Evolutionary conservation across 257 asterid species (phyloP).

Genomic region (Eustoma russellianum): DNA sequence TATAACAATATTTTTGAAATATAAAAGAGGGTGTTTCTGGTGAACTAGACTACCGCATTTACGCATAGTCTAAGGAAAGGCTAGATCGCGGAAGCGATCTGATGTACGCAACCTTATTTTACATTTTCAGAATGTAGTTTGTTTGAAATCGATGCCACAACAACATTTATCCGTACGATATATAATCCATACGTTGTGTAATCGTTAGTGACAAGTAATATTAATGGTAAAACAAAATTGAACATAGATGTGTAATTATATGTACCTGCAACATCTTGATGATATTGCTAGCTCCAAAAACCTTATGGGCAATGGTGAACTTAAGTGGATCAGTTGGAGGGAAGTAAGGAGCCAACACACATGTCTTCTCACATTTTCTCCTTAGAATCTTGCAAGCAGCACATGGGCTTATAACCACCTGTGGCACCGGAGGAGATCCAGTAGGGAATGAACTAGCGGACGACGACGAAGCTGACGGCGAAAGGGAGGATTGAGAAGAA

Average conservation of each 20-base stretch:
- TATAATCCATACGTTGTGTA: no score
- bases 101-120: no score
- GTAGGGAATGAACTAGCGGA: constrained; percentile 5
- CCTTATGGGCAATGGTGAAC: constrained; percentile 4
- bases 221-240: background rate
- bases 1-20: no score
- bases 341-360: constrained; percentile 7
- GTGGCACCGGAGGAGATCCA: background rate
- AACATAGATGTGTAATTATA: background rate
- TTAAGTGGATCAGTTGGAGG: background rate
- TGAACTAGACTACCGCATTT: no score
- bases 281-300: constrained; percentile 6
- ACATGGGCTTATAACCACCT: background rate
- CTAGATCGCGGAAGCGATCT: no score
- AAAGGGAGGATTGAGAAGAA: constrained; percentile 4
- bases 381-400: constrained; percentile 6
- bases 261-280: constrained; percentile 6
- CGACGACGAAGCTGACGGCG: constrained; percentile 5
- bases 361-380: background rate
- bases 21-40: no score
- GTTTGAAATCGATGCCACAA: no score
- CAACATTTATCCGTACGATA: no score
- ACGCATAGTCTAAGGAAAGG: no score
- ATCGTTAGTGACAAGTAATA: no score
- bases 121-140: no score